Conservation (phyloP, 78 protist genomes). For the Dictyostelium capitatum region DNA sequence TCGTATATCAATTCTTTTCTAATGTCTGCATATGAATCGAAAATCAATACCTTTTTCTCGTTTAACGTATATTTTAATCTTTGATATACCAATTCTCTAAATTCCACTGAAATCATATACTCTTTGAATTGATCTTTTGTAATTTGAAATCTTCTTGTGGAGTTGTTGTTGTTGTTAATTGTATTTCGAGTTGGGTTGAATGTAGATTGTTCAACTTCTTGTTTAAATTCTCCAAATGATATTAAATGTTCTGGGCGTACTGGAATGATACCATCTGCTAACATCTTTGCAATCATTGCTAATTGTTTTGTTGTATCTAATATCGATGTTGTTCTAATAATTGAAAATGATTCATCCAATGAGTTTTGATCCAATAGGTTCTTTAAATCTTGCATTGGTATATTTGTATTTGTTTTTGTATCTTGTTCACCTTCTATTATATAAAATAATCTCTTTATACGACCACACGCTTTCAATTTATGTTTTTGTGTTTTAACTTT, state of each 20-base stretch:
- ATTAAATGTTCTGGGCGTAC: not conserved
- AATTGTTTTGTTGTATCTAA: slow-evolving; percentile 26
- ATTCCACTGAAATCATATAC: not conserved
- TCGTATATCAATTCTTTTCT: not conserved
- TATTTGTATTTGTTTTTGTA: not conserved
- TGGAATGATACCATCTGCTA: not conserved
- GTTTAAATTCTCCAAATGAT: not conserved
- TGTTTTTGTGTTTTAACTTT: not conserved
- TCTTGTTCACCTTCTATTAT: slow-evolving; percentile 40
- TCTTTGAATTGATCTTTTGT: not conserved
- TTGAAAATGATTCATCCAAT: not conserved
- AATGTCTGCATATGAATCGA: not conserved
- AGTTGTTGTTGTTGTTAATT: not conserved
- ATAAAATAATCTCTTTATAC: slow-evolving; percentile 15
- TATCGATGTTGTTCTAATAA: slow-evolving; percentile 21
- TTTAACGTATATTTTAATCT: not conserved
- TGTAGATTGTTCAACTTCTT: not conserved
- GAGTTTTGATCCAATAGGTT: not conserved
- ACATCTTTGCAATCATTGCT: slow-evolving; percentile 47
- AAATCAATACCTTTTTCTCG: not conserved
- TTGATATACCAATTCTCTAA: not conserved
- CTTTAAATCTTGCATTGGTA: slow-evolving; percentile 2
- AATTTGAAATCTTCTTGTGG: not conserved
- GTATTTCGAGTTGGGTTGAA: not conserved
- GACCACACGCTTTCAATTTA: slow-evolving; percentile 7